A percentile compares a stretch with the other conserved stretches of the same genome.
These are phyloP conservation scores for Suillus placidus DNA, from an alignment of 768 basidiomycete genomes.

Conservation along the genomic window DNA sequence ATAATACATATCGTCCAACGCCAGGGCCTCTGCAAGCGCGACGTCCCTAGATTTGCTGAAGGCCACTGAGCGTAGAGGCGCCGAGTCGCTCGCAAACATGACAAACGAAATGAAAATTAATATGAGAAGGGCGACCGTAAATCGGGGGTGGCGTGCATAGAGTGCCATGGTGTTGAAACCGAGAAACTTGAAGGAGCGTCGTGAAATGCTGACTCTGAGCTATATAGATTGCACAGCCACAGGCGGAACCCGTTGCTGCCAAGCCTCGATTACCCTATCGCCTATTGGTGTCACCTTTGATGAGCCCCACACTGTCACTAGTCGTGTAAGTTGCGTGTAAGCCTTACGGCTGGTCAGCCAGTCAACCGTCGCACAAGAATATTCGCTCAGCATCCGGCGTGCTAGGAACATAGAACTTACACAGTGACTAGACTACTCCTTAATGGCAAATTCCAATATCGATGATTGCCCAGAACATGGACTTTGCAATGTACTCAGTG, in stretches of 20 bases:
- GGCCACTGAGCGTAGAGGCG: constrained; percentile 6
- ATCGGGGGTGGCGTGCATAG: constrained; percentile 33
- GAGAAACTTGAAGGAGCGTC: constrained; percentile 13
- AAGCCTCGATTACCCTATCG: not conserved
- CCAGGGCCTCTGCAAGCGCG: constrained; percentile 17
- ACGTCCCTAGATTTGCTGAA: constrained; percentile 1
- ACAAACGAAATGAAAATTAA: constrained; percentile 30
- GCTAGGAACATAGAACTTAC: not conserved
- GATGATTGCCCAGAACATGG: not conserved
- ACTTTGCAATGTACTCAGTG: not conserved
- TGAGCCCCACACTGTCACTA: not conserved
- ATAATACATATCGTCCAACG: constrained; percentile 38
- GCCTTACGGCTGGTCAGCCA: not conserved
- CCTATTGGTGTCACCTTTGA: not conserved
- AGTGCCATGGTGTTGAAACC: constrained; percentile 24
- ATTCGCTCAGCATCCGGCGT: too few species aligned
- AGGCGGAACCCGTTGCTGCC: not conserved
- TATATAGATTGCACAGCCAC: not conserved
- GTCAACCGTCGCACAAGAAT: too few species aligned
- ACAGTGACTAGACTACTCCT: not conserved
- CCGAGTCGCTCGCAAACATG: constrained; percentile 25
- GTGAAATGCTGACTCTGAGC: not conserved
- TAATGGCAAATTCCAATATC: not conserved
- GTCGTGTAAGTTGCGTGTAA: not conserved
- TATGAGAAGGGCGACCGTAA: constrained; percentile 30